Conservation (phyloP, 495 filamentous ascomycete genomes). For the Hypoxylon subgilvum region DNA sequence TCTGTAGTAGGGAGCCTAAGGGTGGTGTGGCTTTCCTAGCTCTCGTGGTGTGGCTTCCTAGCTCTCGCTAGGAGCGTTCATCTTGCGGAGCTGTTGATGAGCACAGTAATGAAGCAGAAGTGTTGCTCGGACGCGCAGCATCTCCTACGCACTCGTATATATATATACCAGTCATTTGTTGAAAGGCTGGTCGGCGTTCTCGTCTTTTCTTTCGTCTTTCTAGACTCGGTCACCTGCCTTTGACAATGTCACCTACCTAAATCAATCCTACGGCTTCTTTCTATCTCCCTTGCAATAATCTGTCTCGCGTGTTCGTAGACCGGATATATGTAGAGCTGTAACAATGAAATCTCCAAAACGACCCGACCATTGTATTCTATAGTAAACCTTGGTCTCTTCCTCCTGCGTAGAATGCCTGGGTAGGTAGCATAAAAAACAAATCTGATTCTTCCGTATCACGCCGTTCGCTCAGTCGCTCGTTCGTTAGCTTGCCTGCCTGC, state of each 20-base stretch:
- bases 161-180: constrained; percentile 24
- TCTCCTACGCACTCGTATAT: constrained; percentile 12
- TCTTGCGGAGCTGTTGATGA: too few relatives aligned
- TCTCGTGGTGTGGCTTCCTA: too few relatives aligned
- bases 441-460: not conserved
- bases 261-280: constrained; percentile 16
- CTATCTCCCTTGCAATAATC: constrained; percentile 23
- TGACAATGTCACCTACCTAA: constrained; percentile 29
- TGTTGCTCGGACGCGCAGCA: constrained; percentile 13
- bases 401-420: not conserved
- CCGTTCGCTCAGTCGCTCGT: constrained; percentile 1
- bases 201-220: constrained; percentile 35
- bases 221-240: constrained; percentile 25
- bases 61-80: too few relatives aligned
- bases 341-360: constrained; percentile 30
- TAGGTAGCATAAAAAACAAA: not conserved
- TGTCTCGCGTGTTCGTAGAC: constrained; percentile 22
- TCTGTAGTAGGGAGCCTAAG: too few relatives aligned
- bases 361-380: not conserved
- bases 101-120: too few relatives aligned
- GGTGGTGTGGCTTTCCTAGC: too few relatives aligned
- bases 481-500: not conserved
- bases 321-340: constrained; percentile 18
- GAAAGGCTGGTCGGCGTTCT: constrained; percentile 31
- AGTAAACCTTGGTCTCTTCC: too few relatives aligned